Conservation (phyloP, 2,329 filamentous ascomycete species). For the Pseudogymnoascus sp. region DNA sequence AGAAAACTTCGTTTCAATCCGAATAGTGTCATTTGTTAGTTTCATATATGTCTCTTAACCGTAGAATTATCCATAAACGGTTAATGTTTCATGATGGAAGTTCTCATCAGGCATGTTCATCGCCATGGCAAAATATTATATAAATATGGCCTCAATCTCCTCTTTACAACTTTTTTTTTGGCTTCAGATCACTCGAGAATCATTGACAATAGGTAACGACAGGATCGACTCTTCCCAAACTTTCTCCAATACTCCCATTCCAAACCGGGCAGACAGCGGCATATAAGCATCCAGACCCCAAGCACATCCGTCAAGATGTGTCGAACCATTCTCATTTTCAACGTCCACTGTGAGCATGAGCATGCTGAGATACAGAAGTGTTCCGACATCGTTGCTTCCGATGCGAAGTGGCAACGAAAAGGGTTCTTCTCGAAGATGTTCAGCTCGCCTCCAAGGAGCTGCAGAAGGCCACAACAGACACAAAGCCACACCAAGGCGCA, state of each 20-base stretch:
- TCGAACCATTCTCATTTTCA: not conserved
- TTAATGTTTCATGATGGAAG: not conserved
- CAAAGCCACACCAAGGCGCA: not conserved
- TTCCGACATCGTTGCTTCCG: not conserved
- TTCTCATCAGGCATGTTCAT: no score
- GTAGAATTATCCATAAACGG: not conserved
- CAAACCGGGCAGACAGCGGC: not conserved
- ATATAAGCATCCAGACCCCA: not conserved
- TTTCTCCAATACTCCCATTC: not conserved
- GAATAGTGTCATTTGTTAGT: not conserved
- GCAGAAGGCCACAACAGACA: not conserved
- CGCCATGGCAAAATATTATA: not conserved
- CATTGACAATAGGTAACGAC: not conserved
- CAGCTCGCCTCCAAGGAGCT: not conserved
- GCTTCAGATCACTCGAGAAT: not conserved
- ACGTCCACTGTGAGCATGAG: not conserved
- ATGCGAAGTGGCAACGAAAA: not conserved
- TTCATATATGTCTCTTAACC: conserved; percentile 3
- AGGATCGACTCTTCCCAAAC: not conserved
- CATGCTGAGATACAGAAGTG: not conserved
- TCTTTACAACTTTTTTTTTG: not conserved
- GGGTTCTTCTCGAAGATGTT: not conserved
- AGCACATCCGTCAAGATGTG: conserved; percentile 8
- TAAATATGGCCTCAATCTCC: not conserved
- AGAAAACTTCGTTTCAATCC: not conserved